These are phyloP conservation scores for Lablab purpureus DNA, from an alignment of 306 rosid genomes.

Conservation along the genomic window DNA sequence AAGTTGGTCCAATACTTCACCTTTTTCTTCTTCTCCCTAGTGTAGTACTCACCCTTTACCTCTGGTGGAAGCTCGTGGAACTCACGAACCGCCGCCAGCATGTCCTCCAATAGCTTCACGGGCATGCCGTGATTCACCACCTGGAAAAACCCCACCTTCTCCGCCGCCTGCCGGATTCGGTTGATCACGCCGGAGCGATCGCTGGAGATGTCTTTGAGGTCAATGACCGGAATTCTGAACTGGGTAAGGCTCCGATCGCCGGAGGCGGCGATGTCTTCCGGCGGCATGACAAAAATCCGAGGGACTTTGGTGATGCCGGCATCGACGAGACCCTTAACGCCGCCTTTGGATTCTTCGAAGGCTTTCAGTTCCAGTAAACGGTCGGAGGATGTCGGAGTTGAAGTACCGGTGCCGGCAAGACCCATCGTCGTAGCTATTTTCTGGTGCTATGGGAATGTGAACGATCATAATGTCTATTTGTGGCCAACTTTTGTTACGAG, in stretches of 20 bases:
- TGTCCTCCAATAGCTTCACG: conserved; percentile 39
- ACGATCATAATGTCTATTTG: not conserved
- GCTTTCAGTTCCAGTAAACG: conserved; percentile 42
- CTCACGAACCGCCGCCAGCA: conserved; percentile 51
- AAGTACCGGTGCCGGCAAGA: conserved; percentile 9
- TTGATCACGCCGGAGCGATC: conserved; percentile 18
- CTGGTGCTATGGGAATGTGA: not conserved
- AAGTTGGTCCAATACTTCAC: conserved; percentile 57
- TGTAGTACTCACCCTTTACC: conserved; percentile 52
- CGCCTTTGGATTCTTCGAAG: conserved; percentile 54
- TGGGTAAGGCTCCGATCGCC: not conserved
- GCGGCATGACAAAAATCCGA: conserved; percentile 40
- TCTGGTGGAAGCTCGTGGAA: conserved; percentile 58
- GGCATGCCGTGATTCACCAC: conserved; percentile 61
- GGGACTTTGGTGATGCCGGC: conserved; percentile 50
- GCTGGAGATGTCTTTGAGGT: conserved; percentile 30
- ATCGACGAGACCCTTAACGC: conserved; percentile 57
- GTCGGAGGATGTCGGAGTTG: not conserved
- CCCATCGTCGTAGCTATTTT: not conserved
- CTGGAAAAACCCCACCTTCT: conserved; percentile 55
- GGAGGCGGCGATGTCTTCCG: conserved; percentile 38
- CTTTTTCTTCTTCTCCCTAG: conserved; percentile 47
- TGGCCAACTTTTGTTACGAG: no score
- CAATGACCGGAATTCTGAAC: conserved; percentile 49
- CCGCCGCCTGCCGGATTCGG: conserved; percentile 45